These are phyloP conservation scores for Monascus ruber DNA, from an alignment of 2,329 filamentous ascomycete species.

Conservation along the genomic window DNA sequence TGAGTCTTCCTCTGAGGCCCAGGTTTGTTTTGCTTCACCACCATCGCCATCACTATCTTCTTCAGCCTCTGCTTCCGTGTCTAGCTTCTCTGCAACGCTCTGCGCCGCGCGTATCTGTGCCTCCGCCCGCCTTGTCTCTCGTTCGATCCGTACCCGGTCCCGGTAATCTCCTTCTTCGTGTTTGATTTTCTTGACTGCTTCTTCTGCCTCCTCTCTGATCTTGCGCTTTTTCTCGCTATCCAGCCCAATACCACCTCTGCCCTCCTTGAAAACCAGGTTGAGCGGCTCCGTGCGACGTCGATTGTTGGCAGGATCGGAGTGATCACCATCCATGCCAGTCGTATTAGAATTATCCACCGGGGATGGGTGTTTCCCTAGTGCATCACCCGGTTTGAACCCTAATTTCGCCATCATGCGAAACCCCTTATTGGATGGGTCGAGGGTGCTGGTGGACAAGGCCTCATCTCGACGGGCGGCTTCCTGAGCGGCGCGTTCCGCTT, in stretches of 20 bases:
- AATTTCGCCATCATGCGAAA: slow-evolving; percentile 95
- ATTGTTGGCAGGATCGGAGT: neutral
- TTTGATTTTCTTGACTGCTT: slow-evolving; percentile 48
- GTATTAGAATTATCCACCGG: neutral
- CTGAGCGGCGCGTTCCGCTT: slow-evolving; percentile 67
- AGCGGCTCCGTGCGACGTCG: slow-evolving; percentile 58
- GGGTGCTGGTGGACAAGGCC: slow-evolving; percentile 61
- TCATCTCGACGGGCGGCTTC: slow-evolving; percentile 61
- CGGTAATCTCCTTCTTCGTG: slow-evolving; percentile 61
- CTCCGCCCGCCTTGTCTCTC: slow-evolving; percentile 57
- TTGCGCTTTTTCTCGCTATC: slow-evolving; percentile 76
- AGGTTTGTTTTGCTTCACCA: slow-evolving; percentile 1
- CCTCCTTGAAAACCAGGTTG: slow-evolving; percentile 62
- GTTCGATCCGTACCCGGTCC: slow-evolving; percentile 58
- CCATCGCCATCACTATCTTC: slow-evolving; percentile 7
- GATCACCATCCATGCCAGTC: slow-evolving; percentile 3
- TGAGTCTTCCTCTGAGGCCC: neutral
- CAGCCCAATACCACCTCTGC: slow-evolving; percentile 70
- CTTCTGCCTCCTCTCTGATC: slow-evolving; percentile 50
- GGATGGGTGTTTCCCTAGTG: slow-evolving; percentile 52
- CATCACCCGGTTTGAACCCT: slow-evolving; percentile 69
- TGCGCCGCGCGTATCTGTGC: slow-evolving; percentile 65
- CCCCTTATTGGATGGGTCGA: slow-evolving; percentile 69
- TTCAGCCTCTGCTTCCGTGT: slow-evolving; percentile 38
- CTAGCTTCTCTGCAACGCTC: slow-evolving; percentile 68